These are phyloP conservation scores for Aspergillus awamori DNA, from an alignment of 2,329 filamentous ascomycete genomes.

Conservation along the genomic window DNA sequence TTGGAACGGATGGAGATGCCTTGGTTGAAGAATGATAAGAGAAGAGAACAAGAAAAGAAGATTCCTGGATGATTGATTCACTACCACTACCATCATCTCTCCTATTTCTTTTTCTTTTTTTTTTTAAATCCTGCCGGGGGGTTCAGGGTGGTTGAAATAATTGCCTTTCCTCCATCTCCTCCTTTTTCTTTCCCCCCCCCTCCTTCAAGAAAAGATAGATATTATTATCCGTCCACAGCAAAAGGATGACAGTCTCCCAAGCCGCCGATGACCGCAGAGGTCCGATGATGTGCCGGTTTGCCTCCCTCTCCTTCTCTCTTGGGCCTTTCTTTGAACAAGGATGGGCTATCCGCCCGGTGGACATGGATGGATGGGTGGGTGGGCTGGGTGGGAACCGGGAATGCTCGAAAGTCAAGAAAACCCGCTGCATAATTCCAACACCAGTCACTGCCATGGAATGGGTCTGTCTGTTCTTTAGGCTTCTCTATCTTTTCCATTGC, in stretches of 20 bases:
- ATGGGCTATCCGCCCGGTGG: slow-evolving; percentile 8
- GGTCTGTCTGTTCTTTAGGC: slow-evolving; percentile 1
- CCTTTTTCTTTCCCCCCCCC: not conserved
- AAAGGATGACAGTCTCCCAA: not conserved
- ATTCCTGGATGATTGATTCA: not conserved
- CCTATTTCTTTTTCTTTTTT: not conserved
- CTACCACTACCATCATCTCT: not conserved
- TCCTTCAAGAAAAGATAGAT: not conserved
- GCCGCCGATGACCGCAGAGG: not conserved
- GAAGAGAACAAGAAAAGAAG: not conserved
- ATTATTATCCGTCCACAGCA: too few relatives aligned
- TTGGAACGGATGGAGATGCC: not conserved
- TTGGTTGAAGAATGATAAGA: not conserved
- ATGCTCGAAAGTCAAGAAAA: slow-evolving; percentile 5
- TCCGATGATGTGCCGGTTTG: slow-evolving; percentile 11
- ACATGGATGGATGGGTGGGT: not conserved
- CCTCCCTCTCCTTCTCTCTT: not conserved
- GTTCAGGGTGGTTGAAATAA: not conserved
- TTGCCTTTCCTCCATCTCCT: not conserved
- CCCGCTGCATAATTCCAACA: not conserved
- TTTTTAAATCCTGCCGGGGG: not conserved
- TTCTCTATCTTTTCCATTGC: slow-evolving; percentile 1
- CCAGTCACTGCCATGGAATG: not conserved
- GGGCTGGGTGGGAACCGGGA: slow-evolving; percentile 7
- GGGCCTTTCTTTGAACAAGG: not conserved